Percentiles rank a stretch among this genome's conserved stretches.
These are phyloP conservation scores for Neonectria punicea DNA, from an alignment of 2,329 filamentous ascomycete genomes.

Conservation along the genomic window DNA sequence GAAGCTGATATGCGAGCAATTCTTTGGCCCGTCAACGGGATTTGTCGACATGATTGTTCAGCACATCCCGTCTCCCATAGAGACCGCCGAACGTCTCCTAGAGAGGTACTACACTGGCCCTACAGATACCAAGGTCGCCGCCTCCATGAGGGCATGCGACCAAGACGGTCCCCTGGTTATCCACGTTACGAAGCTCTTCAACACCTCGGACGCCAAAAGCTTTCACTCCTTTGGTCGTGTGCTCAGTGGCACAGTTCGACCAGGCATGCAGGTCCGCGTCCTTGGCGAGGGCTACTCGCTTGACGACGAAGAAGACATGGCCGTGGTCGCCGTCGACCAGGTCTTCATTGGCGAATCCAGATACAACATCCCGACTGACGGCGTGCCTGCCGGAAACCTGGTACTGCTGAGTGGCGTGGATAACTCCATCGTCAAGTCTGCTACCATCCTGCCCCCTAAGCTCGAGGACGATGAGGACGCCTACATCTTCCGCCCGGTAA, in stretches of 20 bases:
- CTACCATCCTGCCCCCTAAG: slow-evolving; percentile 84
- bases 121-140: slow-evolving; percentile 80
- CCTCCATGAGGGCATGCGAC: slow-evolving; percentile 83
- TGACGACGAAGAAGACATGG: slow-evolving; percentile 98
- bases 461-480: slow-evolving; percentile 90
- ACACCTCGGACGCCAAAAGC: slow-evolving; percentile 85
- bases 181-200: slow-evolving; percentile 93
- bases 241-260: slow-evolving; percentile 88
- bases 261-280: slow-evolving; percentile 86
- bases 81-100: slow-evolving; percentile 79
- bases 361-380: slow-evolving; percentile 92
- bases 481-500: slow-evolving; percentile 92
- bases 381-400: slow-evolving; percentile 92
- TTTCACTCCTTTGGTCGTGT: slow-evolving; percentile 93
- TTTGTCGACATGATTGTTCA: slow-evolving; percentile 96
- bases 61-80: slow-evolving; percentile 87
- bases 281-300: slow-evolving; percentile 95
- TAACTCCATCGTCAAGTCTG: slow-evolving; percentile 98
- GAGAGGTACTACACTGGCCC: slow-evolving; percentile 94
- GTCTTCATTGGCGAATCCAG: slow-evolving; percentile 92
- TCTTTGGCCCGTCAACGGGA: slow-evolving; percentile 88
- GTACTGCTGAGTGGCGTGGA: slow-evolving; percentile 93
- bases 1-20: slow-evolving; percentile 91
- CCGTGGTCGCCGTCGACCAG: slow-evolving; percentile 81
- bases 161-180: slow-evolving; percentile 92